Base-by-base conservation (phyloP, 345 rosid species). In the Eucalyptus pauciflora region DNA sequence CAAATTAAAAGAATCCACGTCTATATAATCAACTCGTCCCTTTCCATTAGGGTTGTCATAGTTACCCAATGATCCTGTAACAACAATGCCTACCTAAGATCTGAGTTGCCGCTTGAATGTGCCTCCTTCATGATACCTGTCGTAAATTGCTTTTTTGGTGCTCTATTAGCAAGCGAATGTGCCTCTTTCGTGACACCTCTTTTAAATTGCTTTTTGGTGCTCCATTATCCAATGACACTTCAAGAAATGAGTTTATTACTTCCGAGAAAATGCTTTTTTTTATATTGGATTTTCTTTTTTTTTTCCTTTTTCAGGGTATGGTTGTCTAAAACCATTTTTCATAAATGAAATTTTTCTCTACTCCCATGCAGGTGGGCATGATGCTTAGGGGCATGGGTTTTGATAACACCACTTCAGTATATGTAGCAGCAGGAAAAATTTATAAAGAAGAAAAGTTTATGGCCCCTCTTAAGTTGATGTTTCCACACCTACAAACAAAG, bases 351-450 rank as follows among this genome's bases (percentile, higher is more conserved):
- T 13, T 86, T 50, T 43, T 62, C 52, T 50, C 86, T 64, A 58
- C 50, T 81, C 29, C 60, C 56, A 86, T 87, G 88, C 92, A 96
- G 99, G 99, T 95, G 3, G 99, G 99, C 89, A 94, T 98, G 99
- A 95, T 98, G 99, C 98, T 98, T 88, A 96, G 99, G 90, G 99
- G 99, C 88, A 98, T 98, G 99, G 99, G 99, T 81, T 98, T 96
- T 87, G 93, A 94, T 92, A 96, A 94, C 89, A 94, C 92, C 87
- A 98, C 98, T 37, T 91, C 94, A 85, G 94, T 97, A 33, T 98
- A 96, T 87, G 94, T 95, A 49, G 98, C 99, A 86, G 98, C 99
- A 1, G 99, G 99, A 89, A 95, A 95, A 91, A 96, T 97, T 91
- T 98, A 98, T 89, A 95, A 95, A 91, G 97, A 93, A n/a, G 97